These are phyloP conservation scores for Solanum bulbocastanum DNA, from an alignment of 257 asterid species.

Conservation along the genomic window DNA sequence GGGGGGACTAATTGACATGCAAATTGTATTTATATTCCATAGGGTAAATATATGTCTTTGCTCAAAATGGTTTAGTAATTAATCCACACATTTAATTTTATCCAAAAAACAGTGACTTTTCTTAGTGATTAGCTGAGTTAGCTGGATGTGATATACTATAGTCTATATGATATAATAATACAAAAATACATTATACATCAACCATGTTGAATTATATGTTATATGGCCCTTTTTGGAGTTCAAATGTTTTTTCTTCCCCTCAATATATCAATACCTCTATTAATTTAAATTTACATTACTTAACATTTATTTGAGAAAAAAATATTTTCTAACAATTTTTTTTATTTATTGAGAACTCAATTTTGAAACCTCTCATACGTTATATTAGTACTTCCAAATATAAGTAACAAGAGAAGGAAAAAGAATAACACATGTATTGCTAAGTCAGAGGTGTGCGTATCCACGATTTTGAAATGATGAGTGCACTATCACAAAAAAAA, in stretches of 20 bases:
- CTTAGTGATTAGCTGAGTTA: not conserved
- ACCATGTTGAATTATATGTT: not conserved
- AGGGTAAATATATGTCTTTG: not conserved
- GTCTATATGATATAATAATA: no score
- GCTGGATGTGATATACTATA: not conserved
- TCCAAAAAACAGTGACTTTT: not conserved
- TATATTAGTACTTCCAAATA: not conserved
- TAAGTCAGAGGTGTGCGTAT: accelerated
- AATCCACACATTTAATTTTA: not conserved
- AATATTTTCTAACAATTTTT: no score
- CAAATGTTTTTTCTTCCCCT: not conserved
- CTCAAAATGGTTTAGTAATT: not conserved
- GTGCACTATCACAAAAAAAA: no score
- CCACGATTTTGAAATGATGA: accelerated
- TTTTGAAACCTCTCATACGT: accelerated
- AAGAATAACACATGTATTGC: not conserved
- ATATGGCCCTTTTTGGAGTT: not conserved
- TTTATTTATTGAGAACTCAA: not conserved
- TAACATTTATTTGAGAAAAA: not conserved
- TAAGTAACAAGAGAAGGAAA: not conserved
- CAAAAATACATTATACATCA: not conserved
- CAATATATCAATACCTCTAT: accelerated
- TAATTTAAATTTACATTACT: not conserved
- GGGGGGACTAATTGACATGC: not conserved
- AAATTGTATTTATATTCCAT: not conserved